These are phyloP conservation scores for Trichoderma semiorbis DNA, from an alignment of 2,329 filamentous ascomycete genomes.

Conservation along the genomic window DNA sequence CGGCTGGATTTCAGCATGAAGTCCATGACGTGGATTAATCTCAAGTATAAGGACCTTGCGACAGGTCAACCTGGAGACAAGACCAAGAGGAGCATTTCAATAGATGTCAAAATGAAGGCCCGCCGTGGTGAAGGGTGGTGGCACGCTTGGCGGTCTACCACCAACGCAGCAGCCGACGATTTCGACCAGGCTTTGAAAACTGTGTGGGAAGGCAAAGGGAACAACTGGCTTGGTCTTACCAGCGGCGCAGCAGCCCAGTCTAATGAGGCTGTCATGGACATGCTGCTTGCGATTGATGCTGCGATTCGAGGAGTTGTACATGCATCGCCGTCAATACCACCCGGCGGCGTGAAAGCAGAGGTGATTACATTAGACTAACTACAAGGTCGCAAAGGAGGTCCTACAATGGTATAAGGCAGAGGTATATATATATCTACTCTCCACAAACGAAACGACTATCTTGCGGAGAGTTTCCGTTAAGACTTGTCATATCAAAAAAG, in stretches of 20 bases:
- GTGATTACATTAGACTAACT: neutral
- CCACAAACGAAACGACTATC: neutral
- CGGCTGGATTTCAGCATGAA: constrained; percentile 50
- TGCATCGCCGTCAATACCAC: neutral
- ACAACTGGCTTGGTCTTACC: constrained; percentile 47
- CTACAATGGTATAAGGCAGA: neutral
- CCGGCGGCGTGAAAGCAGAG: neutral
- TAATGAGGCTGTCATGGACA: constrained; percentile 40
- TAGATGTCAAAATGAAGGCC: constrained; percentile 51
- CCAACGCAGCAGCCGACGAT: constrained; percentile 28
- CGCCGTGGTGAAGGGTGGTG: constrained; percentile 50
- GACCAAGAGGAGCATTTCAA: constrained; percentile 37
- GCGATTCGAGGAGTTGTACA: constrained; percentile 37
- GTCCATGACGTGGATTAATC: constrained; percentile 54
- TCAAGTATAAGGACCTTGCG: constrained; percentile 49
- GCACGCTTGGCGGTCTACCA: constrained; percentile 42
- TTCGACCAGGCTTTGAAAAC: constrained; percentile 40
- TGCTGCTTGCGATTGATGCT: constrained; percentile 48
- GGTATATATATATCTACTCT: neutral
- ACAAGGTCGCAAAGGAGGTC: neutral
- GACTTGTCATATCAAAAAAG: neutral
- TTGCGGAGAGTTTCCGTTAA: neutral
- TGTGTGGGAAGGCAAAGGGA: constrained; percentile 44
- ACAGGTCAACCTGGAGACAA: constrained; percentile 25
- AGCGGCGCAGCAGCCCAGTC: constrained; percentile 45